A percentile compares a stretch with the other conserved stretches of the same genome.
Conservation (phyloP, 306 rosid species). For the Prunus mira region DNA sequence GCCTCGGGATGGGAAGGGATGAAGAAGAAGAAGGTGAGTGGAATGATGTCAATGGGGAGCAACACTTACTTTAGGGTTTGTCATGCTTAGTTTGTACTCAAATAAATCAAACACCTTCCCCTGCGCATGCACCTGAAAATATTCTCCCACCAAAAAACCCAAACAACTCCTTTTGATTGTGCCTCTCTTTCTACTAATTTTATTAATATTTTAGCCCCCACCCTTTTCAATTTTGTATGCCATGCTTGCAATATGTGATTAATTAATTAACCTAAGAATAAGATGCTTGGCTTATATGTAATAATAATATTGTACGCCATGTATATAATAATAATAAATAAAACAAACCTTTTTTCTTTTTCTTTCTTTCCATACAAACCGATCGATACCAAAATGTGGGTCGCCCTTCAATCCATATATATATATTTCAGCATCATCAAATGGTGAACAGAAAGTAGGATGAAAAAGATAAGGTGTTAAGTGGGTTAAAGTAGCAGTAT, state of each 20-base stretch:
- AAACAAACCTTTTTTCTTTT: not conserved
- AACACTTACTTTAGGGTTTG: constrained; percentile 87
- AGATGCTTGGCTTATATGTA: constrained; percentile 72
- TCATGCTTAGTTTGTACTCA: constrained; percentile 97
- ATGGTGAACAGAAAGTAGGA: not conserved
- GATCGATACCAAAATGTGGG: not conserved
- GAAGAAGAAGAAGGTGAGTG: constrained; percentile 86
- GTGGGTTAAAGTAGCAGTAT: not conserved
- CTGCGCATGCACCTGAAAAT: constrained; percentile 87
- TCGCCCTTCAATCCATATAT: no score
- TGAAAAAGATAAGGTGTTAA: not conserved
- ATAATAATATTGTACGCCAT: constrained; percentile 10
- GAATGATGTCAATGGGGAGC: constrained; percentile 93
- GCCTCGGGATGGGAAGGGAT: constrained; percentile 75
- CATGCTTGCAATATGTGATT: constrained; percentile 55
- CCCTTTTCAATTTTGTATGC: constrained; percentile 36
- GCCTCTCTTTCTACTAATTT: constrained; percentile 24
- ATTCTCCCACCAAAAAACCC: constrained; percentile 59
- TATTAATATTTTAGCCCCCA: constrained; percentile 28
- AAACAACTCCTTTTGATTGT: constrained; percentile 46
- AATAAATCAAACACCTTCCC: constrained; percentile 45
- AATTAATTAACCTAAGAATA: constrained; percentile 41
- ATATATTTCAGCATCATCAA: not conserved
- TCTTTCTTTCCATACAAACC: not conserved
- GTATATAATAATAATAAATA: constrained; percentile 1